Conservation (phyloP, 2,329 filamentous ascomycete species). For the Cytospora chrysosperma region DNA sequence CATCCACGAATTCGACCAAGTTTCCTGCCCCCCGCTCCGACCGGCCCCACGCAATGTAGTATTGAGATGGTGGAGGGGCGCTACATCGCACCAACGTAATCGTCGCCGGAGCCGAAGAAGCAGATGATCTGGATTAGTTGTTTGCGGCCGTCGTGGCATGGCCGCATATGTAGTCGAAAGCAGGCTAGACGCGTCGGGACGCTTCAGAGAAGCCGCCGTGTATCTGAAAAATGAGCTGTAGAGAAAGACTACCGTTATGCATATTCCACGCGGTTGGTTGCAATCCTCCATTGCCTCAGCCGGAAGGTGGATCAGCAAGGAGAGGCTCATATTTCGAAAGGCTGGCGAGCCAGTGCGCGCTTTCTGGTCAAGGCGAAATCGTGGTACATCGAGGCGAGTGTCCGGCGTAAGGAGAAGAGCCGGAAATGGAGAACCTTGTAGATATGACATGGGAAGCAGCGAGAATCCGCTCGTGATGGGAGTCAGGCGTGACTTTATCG, state of each 20-base stretch:
- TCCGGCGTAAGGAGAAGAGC: constrained; percentile 27
- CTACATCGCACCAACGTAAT: constrained; percentile 7
- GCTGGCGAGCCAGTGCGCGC: constrained; percentile 3
- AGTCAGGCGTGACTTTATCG: constrained; percentile 18
- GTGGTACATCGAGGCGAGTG: constrained; percentile 26
- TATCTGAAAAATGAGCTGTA: constrained; percentile 15
- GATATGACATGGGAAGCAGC: constrained; percentile 21
- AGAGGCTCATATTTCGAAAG: neutral
- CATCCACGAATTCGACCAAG: constrained; percentile 15
- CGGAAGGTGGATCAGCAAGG: constrained; percentile 1
- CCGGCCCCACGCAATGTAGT: constrained; percentile 2
- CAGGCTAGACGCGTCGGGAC: constrained; percentile 2
- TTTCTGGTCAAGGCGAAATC: constrained; percentile 27
- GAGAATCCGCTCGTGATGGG: constrained; percentile 18
- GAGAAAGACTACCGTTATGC: constrained; percentile 18
- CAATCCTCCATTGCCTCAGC: constrained; percentile 2
- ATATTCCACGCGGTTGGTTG: constrained; percentile 17
- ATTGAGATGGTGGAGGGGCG: neutral
- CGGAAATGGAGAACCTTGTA: constrained; percentile 15
- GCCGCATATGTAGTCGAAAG: constrained; percentile 4
- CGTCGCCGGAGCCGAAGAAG: constrained; percentile 2
- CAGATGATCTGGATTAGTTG: constrained; percentile 2
- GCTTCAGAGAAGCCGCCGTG: constrained; percentile 1
- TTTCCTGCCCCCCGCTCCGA: neutral
- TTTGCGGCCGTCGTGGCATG: neutral